These are phyloP conservation scores for Kazachstania africana DNA, from an alignment of 805 yeast genomes.

Conservation along the genomic window DNA sequence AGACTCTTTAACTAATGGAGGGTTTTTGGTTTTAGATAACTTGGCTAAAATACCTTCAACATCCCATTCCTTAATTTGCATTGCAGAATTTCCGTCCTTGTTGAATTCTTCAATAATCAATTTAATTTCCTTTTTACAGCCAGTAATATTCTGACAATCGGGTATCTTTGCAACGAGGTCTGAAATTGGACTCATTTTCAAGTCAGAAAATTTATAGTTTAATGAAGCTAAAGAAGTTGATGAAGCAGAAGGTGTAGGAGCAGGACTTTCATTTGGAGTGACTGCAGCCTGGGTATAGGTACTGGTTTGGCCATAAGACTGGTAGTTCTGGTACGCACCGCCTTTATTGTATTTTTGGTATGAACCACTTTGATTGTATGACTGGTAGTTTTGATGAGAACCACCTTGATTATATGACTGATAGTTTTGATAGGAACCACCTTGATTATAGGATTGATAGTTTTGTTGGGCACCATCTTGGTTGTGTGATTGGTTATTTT, in stretches of 20 bases:
- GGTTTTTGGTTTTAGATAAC: conserved; percentile 60
- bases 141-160: conserved; percentile 25
- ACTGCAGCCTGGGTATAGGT: conserved; percentile 26
- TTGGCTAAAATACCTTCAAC: conserved; percentile 51
- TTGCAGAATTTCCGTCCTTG: conserved; percentile 22
- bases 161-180: conserved; percentile 33
- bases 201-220: conserved; percentile 54
- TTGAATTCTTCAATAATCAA: conserved; percentile 37
- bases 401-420: conserved; percentile 7
- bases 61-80: conserved; percentile 50
- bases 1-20: conserved; percentile 67
- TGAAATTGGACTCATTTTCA: conserved; percentile 56
- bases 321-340: conserved; percentile 5
- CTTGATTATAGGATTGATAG: conserved; percentile 7
- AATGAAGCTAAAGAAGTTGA: conserved; percentile 66
- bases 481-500: conserved; percentile 3
- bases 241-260: conserved; percentile 39
- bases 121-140: conserved; percentile 26
- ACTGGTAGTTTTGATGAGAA: conserved; percentile 6
- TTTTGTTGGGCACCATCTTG: conserved; percentile 2
- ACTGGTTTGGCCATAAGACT: conserved; percentile 2
- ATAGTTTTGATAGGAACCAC: conserved; percentile 6
- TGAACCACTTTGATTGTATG: conserved; percentile 6
- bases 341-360: conserved; percentile 8
- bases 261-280: conserved; percentile 25